Base-by-base conservation (phyloP, 495 filamentous ascomycete species). In the Xylaria castorea region DNA sequence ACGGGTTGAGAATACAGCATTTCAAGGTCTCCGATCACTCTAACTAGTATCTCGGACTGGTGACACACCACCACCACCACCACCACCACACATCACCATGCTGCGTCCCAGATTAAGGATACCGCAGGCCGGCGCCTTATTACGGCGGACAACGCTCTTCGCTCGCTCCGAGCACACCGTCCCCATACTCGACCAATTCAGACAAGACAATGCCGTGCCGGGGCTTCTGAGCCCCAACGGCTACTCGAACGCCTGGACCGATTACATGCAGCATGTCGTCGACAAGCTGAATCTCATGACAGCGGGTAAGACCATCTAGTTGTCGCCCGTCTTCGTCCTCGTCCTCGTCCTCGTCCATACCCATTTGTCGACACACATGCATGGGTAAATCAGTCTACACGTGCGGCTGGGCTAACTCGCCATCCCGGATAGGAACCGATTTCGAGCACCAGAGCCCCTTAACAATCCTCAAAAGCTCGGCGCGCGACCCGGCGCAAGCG, bases 191-290 rank as follows among this genome's bases (percentile, higher is more conserved):
- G 78, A 82, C 11, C 86, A 92, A 12, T 74, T 79, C 77, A 81
- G 90, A 72, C 78, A 82, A 58, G 73, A 87, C 68, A 74, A 92
- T 72, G 93, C 92, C 60, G 83, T 97, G 12, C 86, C 89, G 20
- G 89, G 87, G 9, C 84, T 97, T 57, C 83, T 97, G 65, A 89
- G 90, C 0, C 81, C 87, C 1, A 83, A 84, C 51, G 93, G 86
- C 14, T 94, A 92, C 79, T 84, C 91, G 67, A 87, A 92, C 18
- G 87, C 94, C 42, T 99, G 94, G 93, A 91, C 85, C 27, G 83
- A 94, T 75, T 98, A 98, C 83, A 93, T 96, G 83, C 76, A 82
- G 34, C 80, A 90, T 64, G 81, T 97, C 72, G 78, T 95, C 50
- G 83, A 93, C 61, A 92, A 90, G 78, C 87, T 99, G 76, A 96